A percentile compares a stretch with the other conserved stretches of the same genome.
These are phyloP conservation scores for Cyclotella choctawhatcheeana DNA, from an alignment of 108 stramenopile genomes.

Conservation along the genomic window DNA sequence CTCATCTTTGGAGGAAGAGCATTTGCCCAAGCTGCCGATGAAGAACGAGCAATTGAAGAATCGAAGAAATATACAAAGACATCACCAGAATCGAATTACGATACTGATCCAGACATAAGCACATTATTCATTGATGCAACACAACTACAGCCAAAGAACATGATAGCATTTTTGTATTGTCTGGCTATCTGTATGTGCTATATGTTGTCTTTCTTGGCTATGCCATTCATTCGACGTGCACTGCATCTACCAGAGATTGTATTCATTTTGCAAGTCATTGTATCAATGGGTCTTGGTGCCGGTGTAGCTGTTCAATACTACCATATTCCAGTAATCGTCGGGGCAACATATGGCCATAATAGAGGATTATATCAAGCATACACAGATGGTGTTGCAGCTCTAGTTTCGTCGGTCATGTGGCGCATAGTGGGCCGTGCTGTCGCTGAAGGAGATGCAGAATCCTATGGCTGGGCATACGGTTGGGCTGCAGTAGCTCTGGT, in stretches of 20 bases:
- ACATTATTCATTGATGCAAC: slow-evolving; percentile 22
- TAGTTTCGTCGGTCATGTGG: slow-evolving; percentile 71
- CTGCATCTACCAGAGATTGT: slow-evolving; percentile 68
- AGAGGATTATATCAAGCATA: slow-evolving; percentile 77
- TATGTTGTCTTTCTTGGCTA: slow-evolving; percentile 67
- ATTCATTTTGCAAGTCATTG: slow-evolving; percentile 66
- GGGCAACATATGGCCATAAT: slow-evolving; percentile 71
- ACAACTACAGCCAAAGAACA: slow-evolving; percentile 54
- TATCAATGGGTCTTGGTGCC: slow-evolving; percentile 62
- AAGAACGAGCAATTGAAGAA: slow-evolving; percentile 35
- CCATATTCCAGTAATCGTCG: slow-evolving; percentile 80
- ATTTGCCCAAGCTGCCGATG: slow-evolving; percentile 59
- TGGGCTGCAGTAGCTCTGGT: slow-evolving; percentile 85
- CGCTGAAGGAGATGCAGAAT: slow-evolving; percentile 66
- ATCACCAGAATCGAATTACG: neutral
- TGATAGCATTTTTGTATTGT: slow-evolving; percentile 74
- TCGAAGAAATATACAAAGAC: neutral
- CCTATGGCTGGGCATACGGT: slow-evolving; percentile 83
- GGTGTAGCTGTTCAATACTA: slow-evolving; percentile 82
- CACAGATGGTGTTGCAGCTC: slow-evolving; percentile 80
- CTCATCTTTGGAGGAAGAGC: slow-evolving; percentile 69
- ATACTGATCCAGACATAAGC: neutral
- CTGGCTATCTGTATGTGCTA: slow-evolving; percentile 75
- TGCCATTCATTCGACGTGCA: slow-evolving; percentile 55
- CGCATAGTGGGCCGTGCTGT: slow-evolving; percentile 72